A percentile compares a stretch with the other conserved stretches of the same genome.
Evolutionary conservation across 805 yeast genomes (phyloP).

Genomic region (Lachancea sp.): DNA sequence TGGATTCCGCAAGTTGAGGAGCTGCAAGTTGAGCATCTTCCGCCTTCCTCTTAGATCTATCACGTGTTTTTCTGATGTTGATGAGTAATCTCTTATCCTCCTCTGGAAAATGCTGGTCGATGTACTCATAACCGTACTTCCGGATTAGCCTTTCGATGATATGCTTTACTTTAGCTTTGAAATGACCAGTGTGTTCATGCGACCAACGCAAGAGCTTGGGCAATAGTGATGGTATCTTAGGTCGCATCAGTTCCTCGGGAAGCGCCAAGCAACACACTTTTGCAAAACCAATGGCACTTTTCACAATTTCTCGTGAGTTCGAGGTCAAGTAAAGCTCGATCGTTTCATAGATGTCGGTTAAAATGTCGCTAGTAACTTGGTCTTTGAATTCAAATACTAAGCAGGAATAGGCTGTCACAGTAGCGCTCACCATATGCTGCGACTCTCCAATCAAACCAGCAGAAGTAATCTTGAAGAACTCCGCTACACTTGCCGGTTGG

Average conservation of each 20-base stretch:
- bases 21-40: slow-evolving; percentile 28
- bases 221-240: slow-evolving; percentile 59
- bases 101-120: slow-evolving; percentile 82
- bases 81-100: slow-evolving; percentile 77
- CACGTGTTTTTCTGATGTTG: slow-evolving; percentile 80
- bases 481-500: slow-evolving; percentile 60
- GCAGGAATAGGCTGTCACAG: slow-evolving; percentile 84
- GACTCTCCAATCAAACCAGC: slow-evolving; percentile 95
- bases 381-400: slow-evolving; percentile 79
- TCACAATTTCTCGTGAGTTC: slow-evolving; percentile 87
- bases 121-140: slow-evolving; percentile 81
- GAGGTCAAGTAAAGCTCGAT: slow-evolving; percentile 87
- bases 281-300: slow-evolving; percentile 88
- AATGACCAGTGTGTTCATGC: slow-evolving; percentile 92
- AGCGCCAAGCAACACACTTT: slow-evolving; percentile 80
- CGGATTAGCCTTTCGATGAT: slow-evolving; percentile 86
- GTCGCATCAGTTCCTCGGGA: slow-evolving; percentile 68
- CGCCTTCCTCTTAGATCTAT: slow-evolving; percentile 72
- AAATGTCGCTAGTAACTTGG: slow-evolving; percentile 49
- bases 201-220: slow-evolving; percentile 83
- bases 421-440: slow-evolving; percentile 96
- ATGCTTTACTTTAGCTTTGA: slow-evolving; percentile 88
- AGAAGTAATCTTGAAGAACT: slow-evolving; percentile 85
- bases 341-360: slow-evolving; percentile 74
- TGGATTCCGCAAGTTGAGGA: slow-evolving; percentile 15